Base-by-base conservation (phyloP, 2,329 filamentous ascomycete genomes). In the Pseudogymnoascus sp. region DNA sequence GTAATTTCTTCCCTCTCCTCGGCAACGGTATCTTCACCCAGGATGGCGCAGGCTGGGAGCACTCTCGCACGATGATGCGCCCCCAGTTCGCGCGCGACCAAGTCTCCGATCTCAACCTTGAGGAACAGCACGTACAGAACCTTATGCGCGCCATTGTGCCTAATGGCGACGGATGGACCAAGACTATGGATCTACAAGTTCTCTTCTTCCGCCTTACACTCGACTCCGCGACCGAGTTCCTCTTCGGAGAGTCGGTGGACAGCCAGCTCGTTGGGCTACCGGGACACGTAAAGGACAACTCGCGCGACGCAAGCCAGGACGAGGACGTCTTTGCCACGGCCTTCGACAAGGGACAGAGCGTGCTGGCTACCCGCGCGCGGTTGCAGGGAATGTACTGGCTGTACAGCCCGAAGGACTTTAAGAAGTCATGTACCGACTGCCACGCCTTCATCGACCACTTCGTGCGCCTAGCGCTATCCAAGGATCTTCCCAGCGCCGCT, bases 91-190 rank as follows among this genome's bases (percentile, higher is more conserved):
- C 79, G 5, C 72, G 80, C 8, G 79, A 82, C 63, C 80, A 83
- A 70, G 75, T 84, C 42, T 84, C 85, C 36, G 88, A 93, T 70
- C 76, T 93, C 35, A 79, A 85, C 33, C 83, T 87, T 62, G 86
- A 90, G 65, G 88, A 92, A 70, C 77, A 78, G 15, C 89, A 93
- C 72, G 79, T 89, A 2, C 76, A 82, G 61, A 79, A 83, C 48
- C 62, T 76, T 80, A 61, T 78, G 78, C 12, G 78, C 89, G n/a
- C 84, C 81, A 74, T 87, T 42, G 74, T 90, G 61, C 72, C 80
- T 25, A 82, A 83, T 0, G 71, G 68, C 3, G 77, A 85, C 66
- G 79, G 82, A 59, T 73, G 73, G 21, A 76, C 74, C 1, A 0
- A 73, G 66, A 62, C 72, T 69, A 76, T 90, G 18, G 85, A 90